Conservation (phyloP, 202 grass and related monocot genomes). For the Carex sylvatica region DNA sequence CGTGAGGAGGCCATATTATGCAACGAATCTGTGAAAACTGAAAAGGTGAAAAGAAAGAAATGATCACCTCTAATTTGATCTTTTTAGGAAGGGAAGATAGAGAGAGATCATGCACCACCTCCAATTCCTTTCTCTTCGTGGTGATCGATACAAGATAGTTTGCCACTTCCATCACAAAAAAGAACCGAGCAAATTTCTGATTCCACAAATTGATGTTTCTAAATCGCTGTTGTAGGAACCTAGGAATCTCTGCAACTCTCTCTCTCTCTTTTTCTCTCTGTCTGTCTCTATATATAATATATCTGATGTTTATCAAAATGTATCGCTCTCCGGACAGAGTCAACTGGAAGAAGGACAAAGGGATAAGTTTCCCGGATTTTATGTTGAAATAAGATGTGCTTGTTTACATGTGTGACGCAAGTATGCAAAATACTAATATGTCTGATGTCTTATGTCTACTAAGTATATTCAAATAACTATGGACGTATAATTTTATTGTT, state of each 20-base stretch:
- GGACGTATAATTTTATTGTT: not conserved
- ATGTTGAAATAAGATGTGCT: not conserved
- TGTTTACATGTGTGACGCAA: no score
- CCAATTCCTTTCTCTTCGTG: constrained; percentile 65
- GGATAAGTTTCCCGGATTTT: constrained; percentile 4
- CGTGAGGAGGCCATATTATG: not conserved
- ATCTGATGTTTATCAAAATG: not conserved
- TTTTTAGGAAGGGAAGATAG: constrained; percentile 49
- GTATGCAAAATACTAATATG: no score
- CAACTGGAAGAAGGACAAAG: not conserved
- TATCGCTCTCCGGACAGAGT: not conserved
- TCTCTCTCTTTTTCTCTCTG: not conserved
- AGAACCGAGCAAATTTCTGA: not conserved
- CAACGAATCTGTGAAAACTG: not conserved
- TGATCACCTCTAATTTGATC: constrained; percentile 45
- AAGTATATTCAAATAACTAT: not conserved
- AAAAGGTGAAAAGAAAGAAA: not conserved
- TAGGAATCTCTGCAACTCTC: not conserved
- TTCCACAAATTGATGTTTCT: not conserved
- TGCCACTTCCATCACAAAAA: constrained; percentile 30
- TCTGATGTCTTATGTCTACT: not conserved
- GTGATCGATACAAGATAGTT: constrained; percentile 29
- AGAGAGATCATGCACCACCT: constrained; percentile 41
- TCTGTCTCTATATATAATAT: not conserved
- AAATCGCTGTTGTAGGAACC: not conserved